Evolutionary conservation across 2,329 filamentous ascomycete genomes (phyloP).

Genomic region (Colletotrichum caudatum): DNA sequence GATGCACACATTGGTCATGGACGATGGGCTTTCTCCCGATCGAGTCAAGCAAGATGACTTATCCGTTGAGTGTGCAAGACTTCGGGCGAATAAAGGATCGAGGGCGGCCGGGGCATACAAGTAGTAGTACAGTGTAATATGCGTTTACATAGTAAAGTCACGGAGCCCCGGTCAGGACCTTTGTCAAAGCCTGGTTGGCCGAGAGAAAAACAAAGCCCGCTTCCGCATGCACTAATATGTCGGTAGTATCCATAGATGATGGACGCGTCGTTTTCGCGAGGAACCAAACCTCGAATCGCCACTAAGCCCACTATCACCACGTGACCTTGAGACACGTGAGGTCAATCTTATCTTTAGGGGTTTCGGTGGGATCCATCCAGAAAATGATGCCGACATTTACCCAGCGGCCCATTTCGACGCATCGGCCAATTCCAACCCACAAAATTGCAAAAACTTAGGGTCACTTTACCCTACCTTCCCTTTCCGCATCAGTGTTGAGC

Average conservation of each 20-base stretch:
- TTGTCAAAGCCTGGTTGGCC: constrained; percentile 24
- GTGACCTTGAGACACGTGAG: too few species aligned
- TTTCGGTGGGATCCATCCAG: too few species aligned
- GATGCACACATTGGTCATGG: constrained; percentile 32
- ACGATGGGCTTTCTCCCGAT: constrained; percentile 24
- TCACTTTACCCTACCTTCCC: constrained; percentile 11
- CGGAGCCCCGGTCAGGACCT: constrained; percentile 24
- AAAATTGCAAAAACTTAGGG: background rate
- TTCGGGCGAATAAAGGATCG: constrained; percentile 40
- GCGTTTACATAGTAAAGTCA: constrained; percentile 6
- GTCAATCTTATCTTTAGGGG: background rate
- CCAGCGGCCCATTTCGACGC: too few species aligned
- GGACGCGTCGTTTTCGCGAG: background rate
- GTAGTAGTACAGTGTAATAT: background rate
- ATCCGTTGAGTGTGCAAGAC: constrained; percentile 14
- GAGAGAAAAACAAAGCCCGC: constrained; percentile 25
- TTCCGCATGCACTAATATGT: background rate
- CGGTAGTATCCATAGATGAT: background rate
- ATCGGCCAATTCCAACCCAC: too few species aligned
- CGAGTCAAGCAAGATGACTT: background rate
- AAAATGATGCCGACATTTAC: too few species aligned
- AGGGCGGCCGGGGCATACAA: constrained; percentile 19
- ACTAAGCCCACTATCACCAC: background rate
- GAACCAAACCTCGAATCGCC: too few species aligned
- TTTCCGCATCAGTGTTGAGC: constrained; percentile 19